Base-by-base conservation (phyloP, 2,329 filamentous ascomycete species). In the Fusarium hostae region DNA sequence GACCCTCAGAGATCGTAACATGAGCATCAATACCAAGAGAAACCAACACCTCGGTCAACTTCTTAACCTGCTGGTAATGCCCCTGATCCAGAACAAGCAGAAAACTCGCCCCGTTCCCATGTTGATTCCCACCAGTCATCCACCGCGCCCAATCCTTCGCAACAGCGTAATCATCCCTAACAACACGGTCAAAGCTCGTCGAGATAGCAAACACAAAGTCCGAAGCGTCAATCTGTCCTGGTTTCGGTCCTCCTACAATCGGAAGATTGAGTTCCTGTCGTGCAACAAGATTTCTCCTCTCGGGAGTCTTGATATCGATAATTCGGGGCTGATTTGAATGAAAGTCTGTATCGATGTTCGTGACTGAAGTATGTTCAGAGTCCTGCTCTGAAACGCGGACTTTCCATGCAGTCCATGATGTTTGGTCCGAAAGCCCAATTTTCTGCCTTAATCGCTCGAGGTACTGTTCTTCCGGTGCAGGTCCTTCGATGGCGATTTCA, bases 91-190 rank as follows among this genome's bases (percentile, higher is more conserved):
- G 78, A 20, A 81, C 76, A 37, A 86, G 75, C 20, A 85, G 71
- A 16, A 86, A 70, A 9, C 77, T 80, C 6, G 84, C 84, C 15
- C 85, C 84, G 65, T 85, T 86, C 5, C 81, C 81, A 16, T 74
- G 71, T 5, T 80, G 78, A 12, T 78, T 77, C 6, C 82, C 82
- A 47, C 83, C 78, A 1, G 85, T 85, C 60, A 86, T 79, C 84
- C 83, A 86, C 6, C 84, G 79, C 40, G 81, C 77, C 84, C 84
- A 86, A 63, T 82, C 81, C 44, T 77, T 78, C 9, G 85, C 71
- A 44, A 85, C 74, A 13, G 82, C 79, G 60, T 79, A 80, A 56
- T 85, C 79, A 13, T 79, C 75, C 45, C 81, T 79, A 4, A 77
- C 75, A 34, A 86, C 75, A 8, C 83, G 80, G 20, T 79, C 76